phyloP scores from a whole-genome alignment of 495 filamentous ascomycete genomes.

The Terfezia boudieri region DNA sequence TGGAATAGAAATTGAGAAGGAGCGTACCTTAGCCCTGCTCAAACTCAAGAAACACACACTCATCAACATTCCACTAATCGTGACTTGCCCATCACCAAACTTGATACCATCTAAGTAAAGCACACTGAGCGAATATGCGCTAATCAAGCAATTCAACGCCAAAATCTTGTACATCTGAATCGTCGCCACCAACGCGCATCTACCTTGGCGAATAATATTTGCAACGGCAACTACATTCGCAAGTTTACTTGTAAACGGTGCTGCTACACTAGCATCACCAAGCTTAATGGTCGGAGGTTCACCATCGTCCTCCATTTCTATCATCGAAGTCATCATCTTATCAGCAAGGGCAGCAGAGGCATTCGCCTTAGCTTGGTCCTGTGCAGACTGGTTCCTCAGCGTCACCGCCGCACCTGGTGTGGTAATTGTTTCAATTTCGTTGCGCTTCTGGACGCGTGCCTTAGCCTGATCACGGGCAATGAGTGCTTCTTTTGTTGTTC shows the following conservation, averaged over 20 bases:
- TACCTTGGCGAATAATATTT: constrained; percentile 93
- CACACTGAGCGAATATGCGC: constrained; percentile 89
- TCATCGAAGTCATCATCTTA: constrained; percentile 65
- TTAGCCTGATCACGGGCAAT: constrained; percentile 20
- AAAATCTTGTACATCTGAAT: constrained; percentile 99
- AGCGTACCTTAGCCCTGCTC: constrained; percentile 60
- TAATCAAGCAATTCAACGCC: constrained; percentile 93
- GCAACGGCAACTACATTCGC: constrained; percentile 93
- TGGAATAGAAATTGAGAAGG: neutral
- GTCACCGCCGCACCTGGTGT: constrained; percentile 48
- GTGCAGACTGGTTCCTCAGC: constrained; percentile 32
- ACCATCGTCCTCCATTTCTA: constrained; percentile 74
- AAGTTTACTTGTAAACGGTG: constrained; percentile 93
- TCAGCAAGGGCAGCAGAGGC: constrained; percentile 64
- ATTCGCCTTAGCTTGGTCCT: constrained; percentile 39
- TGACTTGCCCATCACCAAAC: constrained; percentile 95
- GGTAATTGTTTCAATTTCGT: constrained; percentile 39
- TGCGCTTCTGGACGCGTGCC: constrained; percentile 27
- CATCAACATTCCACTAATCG: constrained; percentile 99
- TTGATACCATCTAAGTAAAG: constrained; percentile 97
- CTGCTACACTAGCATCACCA: constrained; percentile 89
- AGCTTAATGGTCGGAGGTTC: constrained; percentile 94
- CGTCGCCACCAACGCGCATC: constrained; percentile 89
- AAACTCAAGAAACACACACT: constrained; percentile 97
- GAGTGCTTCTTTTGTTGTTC: constrained; percentile 24